Percentiles rank a stretch among this genome's conserved stretches.
These are phyloP conservation scores for Lithospermum erythrorhizon DNA, from an alignment of 257 asterid species.

Conservation along the genomic window DNA sequence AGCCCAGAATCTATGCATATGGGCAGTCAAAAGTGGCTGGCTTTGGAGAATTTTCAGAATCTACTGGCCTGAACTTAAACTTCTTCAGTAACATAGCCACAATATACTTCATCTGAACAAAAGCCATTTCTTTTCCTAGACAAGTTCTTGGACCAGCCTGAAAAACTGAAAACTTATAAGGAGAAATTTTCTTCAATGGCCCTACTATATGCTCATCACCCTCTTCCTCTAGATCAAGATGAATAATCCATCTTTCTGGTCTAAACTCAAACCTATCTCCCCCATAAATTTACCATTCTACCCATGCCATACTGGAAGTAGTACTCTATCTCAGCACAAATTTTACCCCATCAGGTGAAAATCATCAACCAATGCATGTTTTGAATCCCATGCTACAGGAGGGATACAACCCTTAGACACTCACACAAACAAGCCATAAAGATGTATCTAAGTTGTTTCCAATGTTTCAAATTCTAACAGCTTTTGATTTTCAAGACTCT, in stretches of 20 bases:
- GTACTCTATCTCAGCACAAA: constrained; percentile 57
- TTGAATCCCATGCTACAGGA: constrained; percentile 95
- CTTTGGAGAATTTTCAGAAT: constrained; percentile 21
- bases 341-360: constrained; percentile 57
- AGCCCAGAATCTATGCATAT: constrained; percentile 68
- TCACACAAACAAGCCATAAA: constrained; percentile 61
- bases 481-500: constrained; percentile 3
- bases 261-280: constrained; percentile 46
- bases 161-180: constrained; percentile 59
- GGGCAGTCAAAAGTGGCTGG: constrained; percentile 72
- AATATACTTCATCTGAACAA: constrained; percentile 55
- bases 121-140: constrained; percentile 61
- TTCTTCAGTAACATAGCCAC: constrained; percentile 38
- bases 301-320: constrained; percentile 81
- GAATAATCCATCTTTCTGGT: constrained; percentile 66
- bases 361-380: constrained; percentile 54
- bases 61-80: constrained; percentile 34
- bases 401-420: constrained; percentile 81
- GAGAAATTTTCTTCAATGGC: constrained; percentile 26
- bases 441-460: constrained; percentile 35
- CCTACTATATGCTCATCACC: constrained; percentile 12
- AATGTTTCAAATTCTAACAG: constrained; percentile 2
- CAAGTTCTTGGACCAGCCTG: constrained; percentile 81
- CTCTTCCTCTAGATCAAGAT: constrained; percentile 14
- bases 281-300: constrained; percentile 63